Evolutionary conservation across 306 rosid species (phyloP), one percentile per base, ranked within the genome.

Genomic region (Hippophae gyantsensis): DNA sequence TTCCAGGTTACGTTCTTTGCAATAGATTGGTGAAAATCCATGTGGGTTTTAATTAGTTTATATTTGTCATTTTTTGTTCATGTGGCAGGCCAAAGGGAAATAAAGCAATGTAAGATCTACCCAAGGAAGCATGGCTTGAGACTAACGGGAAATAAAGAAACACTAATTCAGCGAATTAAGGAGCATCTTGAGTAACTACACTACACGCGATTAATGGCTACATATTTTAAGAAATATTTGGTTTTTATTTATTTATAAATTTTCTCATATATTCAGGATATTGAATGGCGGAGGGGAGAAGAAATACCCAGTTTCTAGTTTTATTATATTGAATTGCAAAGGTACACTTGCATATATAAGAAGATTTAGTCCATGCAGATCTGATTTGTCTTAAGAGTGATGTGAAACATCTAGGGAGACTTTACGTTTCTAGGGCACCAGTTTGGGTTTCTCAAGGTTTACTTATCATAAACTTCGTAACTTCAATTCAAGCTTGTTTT

Each of bases 251-350:
- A 75, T 71, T 23, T 73, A 59, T 52, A 52, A 13, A 5, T 55
- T 65, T 57, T 60, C 10, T 46, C 14, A 48, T 50, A 54, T 57
- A 65, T 66, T 76, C 80, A 87, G 98, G 81, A 83, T 87, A 71
- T 51, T 78, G 69, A 83, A 81, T 57, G 82, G 79, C 67, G 98
- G 84, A 65, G 89, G 89, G 62, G 95, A 2, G 4, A 3, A 61
- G 55, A 87, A 71, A 76, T 85, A 85, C 64, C 95, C 93, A 0
- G 74, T 56, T 25, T 79, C 79, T 66, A 76, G 86, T 72, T 87
- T 85, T 83, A 79, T 85, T 83, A 79, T 74, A 49, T 62, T 83
- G 75, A 80, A 85, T 57, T 90, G 98, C 72, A 83, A 83, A 85
- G 97, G 97, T 87, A 66, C 10, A 25, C 25, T 43, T 59, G 7